A percentile compares a stretch with the other conserved stretches of the same genome.
Conservation (phyloP, 2,329 filamentous ascomycete genomes). For the Cordyceps cicadae region DNA sequence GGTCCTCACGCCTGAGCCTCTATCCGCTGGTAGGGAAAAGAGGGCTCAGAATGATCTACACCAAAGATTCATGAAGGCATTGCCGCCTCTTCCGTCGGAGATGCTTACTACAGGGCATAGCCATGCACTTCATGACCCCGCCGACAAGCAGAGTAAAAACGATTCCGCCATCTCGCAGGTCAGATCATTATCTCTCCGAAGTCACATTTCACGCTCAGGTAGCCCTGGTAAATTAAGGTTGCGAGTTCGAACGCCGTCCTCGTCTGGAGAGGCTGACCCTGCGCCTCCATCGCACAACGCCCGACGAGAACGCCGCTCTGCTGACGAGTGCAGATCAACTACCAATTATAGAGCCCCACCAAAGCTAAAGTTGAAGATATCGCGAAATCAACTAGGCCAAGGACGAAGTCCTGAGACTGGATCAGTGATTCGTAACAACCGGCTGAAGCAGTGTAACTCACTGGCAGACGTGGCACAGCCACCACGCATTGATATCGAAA, state of each 20-base stretch:
- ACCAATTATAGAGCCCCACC: conserved; percentile 18
- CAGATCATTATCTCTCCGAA: conserved; percentile 8
- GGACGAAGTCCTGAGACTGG: conserved; percentile 12
- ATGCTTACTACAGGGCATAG: background rate
- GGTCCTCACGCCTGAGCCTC: conserved; percentile 39
- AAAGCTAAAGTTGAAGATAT: conserved; percentile 26
- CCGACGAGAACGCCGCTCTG: background rate
- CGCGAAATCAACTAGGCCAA: conserved; percentile 22
- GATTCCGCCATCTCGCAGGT: conserved; percentile 10
- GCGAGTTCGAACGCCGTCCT: conserved; percentile 19
- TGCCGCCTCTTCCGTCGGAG: conserved; percentile 37
- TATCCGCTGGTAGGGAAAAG: conserved; percentile 37
- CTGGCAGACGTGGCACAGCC: conserved; percentile 22
- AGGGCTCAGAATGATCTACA: conserved; percentile 37
- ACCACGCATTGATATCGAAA: conserved; percentile 13
- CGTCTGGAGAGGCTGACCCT: conserved; percentile 6
- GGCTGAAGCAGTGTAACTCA: conserved; percentile 26
- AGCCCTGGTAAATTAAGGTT: conserved; percentile 23
- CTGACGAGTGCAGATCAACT: conserved; percentile 8
- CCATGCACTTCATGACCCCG: background rate
- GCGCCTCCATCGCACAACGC: background rate
- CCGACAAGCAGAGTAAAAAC: background rate
- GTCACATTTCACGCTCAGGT: conserved; percentile 1
- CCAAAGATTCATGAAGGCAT: conserved; percentile 43
- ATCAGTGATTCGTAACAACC: conserved; percentile 16